Conservation (phyloP, 2,329 filamentous ascomycete species). For the Exophiala mesophila region DNA sequence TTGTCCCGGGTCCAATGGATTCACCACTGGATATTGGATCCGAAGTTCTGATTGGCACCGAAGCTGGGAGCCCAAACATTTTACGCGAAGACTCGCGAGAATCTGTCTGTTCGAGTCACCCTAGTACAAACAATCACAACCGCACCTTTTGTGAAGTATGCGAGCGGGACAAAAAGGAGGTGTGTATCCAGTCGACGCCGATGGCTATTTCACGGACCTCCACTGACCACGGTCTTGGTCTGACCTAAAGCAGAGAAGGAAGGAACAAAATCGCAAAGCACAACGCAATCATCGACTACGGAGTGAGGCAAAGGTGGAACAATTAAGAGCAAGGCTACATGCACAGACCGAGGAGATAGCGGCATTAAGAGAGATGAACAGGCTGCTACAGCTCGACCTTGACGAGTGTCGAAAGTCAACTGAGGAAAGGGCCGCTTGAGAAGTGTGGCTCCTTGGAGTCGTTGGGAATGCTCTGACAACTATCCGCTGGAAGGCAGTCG, state of each 20-base stretch:
- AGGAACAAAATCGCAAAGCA: constrained; percentile 21
- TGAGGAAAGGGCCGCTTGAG: too few species aligned
- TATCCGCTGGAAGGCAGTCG: too few species aligned
- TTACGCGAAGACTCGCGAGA: too few species aligned
- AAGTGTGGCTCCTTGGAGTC: too few species aligned
- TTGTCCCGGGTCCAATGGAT: too few species aligned
- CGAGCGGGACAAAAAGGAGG: constrained; percentile 17
- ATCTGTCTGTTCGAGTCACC: neutral
- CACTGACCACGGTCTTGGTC: neutral
- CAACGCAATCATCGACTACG: constrained; percentile 21
- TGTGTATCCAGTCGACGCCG: constrained; percentile 5
- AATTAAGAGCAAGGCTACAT: constrained; percentile 11
- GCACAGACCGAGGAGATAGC: constrained; percentile 17
- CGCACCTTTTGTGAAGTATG: constrained; percentile 6
- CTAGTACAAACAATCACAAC: neutral
- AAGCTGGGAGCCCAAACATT: too few species aligned
- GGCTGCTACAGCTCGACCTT: constrained; percentile 13
- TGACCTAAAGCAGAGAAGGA: constrained; percentile 11
- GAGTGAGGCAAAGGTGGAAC: constrained; percentile 18
- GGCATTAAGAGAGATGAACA: constrained; percentile 14
- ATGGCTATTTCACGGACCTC: too few species aligned
- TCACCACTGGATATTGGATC: too few species aligned
- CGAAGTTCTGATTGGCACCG: too few species aligned
- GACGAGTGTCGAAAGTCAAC: too few species aligned
- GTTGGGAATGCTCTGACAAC: too few species aligned